Evolutionary conservation across 257 asterid species (phyloP), one percentile per base, ranked within the genome.

Genomic region (Primulina eburnea): DNA sequence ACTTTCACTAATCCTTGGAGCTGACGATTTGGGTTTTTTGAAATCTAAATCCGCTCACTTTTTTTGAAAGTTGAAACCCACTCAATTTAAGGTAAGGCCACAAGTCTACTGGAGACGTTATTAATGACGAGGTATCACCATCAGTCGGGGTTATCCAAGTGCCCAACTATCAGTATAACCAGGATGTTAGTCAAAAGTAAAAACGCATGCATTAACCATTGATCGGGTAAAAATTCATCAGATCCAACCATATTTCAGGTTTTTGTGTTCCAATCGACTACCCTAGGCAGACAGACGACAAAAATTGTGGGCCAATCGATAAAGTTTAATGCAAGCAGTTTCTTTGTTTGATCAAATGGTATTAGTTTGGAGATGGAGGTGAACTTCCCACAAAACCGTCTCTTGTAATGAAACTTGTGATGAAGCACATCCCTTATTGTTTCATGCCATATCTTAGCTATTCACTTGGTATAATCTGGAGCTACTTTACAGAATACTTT

Each of bases 401-500:
- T 35, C 18, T 26, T 9, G 60, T 6, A 21, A 62, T 32, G 12
- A 53, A 33, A 62, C 24, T 0, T 0, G 29, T 26, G 47, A 34
- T 24, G 60, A 53, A 69, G 75, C 40, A 60, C 59, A 68, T 10
- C 61, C 76, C 20, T 81, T 86, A 77, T 60, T 73, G 74, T 67
- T 74, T 80, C 8, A 76, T 67, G 65, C 87, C 84, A 37, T 84
- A 92, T 70, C 61, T 84, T 9, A 78, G n/a, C n/a, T n/a, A n/a
- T n/a, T n/a, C n/a, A 80, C 63, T 86, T 88, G 4, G 71, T 50
- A 66, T 83, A 76, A 64, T 77, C 82, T 5, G 72, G 24, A 18
- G 78, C 73, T 37, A 70, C 85, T 86, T 84, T 83, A 81, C 84
- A 73, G 80, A 90, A 88, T 20, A 85, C 77, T 79, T 88, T 92